Conservation (phyloP, 2,329 filamentous ascomycete species). For the Verticillium dahliae region DNA sequence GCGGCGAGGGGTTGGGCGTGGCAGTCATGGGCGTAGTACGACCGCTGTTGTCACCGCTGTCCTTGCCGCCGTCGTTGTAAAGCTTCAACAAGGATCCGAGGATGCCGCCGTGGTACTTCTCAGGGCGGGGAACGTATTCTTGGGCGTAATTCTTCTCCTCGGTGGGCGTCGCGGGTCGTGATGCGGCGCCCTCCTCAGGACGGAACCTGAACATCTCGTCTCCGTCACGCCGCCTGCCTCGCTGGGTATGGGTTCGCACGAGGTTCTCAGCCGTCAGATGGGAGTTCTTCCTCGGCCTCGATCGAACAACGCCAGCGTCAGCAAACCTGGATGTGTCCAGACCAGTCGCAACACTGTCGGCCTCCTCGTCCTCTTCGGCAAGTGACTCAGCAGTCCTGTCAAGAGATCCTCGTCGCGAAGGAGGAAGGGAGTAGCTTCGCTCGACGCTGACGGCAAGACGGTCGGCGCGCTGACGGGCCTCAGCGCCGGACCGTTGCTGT, state of each 20-base stretch:
- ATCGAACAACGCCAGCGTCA: neutral
- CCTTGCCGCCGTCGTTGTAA: constrained; percentile 44
- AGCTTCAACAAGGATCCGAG: constrained; percentile 67
- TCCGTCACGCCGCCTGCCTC: constrained; percentile 14
- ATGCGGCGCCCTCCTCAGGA: constrained; percentile 16
- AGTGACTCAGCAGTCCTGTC: neutral
- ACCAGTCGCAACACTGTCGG: neutral
- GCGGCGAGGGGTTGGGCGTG: constrained; percentile 34
- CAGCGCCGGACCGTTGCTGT: constrained; percentile 30
- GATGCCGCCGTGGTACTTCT: constrained; percentile 66
- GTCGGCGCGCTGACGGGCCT: constrained; percentile 30
- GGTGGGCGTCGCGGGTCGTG: constrained; percentile 29
- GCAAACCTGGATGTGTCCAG: neutral
- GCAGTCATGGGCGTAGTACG: constrained; percentile 33
- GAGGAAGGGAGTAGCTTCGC: constrained; percentile 24
- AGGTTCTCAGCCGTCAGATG: constrained; percentile 24
- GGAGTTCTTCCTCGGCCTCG: constrained; percentile 8
- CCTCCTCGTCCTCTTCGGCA: constrained; percentile 4
- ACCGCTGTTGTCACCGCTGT: constrained; percentile 27
- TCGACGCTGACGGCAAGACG: constrained; percentile 31
- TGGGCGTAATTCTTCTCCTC: constrained; percentile 41
- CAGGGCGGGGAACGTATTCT: constrained; percentile 58
- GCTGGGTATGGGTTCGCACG: constrained; percentile 24
- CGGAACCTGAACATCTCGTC: constrained; percentile 19
- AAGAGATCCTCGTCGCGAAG: constrained; percentile 6